Conservation (phyloP, 805 yeast genomes). For the Suhomyces sp. region DNA sequence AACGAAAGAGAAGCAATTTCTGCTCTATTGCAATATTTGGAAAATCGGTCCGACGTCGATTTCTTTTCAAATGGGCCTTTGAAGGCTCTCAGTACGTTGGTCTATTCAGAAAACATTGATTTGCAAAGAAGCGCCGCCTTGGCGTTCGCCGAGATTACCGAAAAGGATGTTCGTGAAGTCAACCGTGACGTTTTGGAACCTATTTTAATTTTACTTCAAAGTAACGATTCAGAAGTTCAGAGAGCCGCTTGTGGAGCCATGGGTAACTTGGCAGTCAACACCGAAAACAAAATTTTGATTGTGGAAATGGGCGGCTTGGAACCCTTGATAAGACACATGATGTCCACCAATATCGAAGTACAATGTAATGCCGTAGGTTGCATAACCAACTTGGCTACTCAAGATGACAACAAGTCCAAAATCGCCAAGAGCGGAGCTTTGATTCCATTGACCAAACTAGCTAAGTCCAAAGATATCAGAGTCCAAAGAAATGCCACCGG, state of each 20-base stretch:
- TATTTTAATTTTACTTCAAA: conserved; percentile 79
- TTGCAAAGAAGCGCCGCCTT: conserved; percentile 95
- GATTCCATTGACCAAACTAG: conserved; percentile 89
- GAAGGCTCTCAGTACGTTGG: conserved; percentile 86
- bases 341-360: conserved; percentile 93
- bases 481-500: conserved; percentile 99
- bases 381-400: conserved; percentile 95
- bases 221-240: conserved; percentile 90
- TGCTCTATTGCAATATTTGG: conserved; percentile 81
- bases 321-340: conserved; percentile 95
- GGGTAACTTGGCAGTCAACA: conserved; percentile 97
- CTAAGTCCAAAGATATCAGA: conserved; percentile 89
- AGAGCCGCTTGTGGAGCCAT: conserved; percentile 98
- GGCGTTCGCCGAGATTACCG: conserved; percentile 98
- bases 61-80: conserved; percentile 85
- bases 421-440: conserved; percentile 96
- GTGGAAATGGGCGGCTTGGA: conserved; percentile 98
- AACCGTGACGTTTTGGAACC: conserved; percentile 92
- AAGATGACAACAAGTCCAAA: conserved; percentile 92
- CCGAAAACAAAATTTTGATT: conserved; percentile 86
- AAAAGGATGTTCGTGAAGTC: conserved; percentile 89
- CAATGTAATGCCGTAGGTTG: conserved; percentile 99
- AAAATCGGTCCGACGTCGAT: conserved; percentile 83
- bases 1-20: conserved; percentile 97
- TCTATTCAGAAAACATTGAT: conserved; percentile 91